Base-by-base conservation (phyloP, 768 basidiomycete genomes). In the Tylopilus sp. region DNA sequence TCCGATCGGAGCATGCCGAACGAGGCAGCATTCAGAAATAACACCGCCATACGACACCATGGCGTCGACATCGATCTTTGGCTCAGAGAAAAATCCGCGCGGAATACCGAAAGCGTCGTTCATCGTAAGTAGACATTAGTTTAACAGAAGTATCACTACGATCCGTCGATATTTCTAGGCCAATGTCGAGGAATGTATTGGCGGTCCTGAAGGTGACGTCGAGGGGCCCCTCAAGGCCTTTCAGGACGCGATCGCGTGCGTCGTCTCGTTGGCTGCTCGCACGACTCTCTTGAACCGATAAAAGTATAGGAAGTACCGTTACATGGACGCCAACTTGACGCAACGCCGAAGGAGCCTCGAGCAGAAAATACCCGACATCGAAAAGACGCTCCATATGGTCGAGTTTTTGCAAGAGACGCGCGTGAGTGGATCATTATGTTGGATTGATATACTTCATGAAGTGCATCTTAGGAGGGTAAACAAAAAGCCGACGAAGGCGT, bases 61-160 rank as follows among this genome's bases (percentile, higher is more conserved):
- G 67, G 50, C 62, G n/a, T 52, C 67, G 22, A 46, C 53, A 20
- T 64, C 64, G 48, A 52, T 64, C 66, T 73, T 66, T 54, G 61
- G 60, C 36, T 69, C 62, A 31, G 75, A 82, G 69, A 83, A 83
- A 63, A 98, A 95, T 57, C 86, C 93, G 0, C 76, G 95, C 47
- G 95, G 95, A 5, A 98, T 98, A 46, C 95, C 95, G 21, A 86
- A 88, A 69, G 95, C 95, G 4, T 91, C 91, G 0, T 99, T 99
- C 64, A 86, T 98, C 47, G 95, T 95, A 57, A 58, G 86, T 78
- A n/a, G 23, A 26, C 3, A 17, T 26, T 25, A 0, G 7, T 33
- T 31, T 47, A 18, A 3, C 38, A 26, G 5, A 26, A 11, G 44
- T 22, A 44, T 55, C 47, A 17, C 28, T 25, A 15, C 20, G 22